A percentile compares a stretch with the other conserved stretches of the same genome.
Conservation (phyloP, 2,329 filamentous ascomycete genomes). For the Dothistroma septosporum region DNA sequence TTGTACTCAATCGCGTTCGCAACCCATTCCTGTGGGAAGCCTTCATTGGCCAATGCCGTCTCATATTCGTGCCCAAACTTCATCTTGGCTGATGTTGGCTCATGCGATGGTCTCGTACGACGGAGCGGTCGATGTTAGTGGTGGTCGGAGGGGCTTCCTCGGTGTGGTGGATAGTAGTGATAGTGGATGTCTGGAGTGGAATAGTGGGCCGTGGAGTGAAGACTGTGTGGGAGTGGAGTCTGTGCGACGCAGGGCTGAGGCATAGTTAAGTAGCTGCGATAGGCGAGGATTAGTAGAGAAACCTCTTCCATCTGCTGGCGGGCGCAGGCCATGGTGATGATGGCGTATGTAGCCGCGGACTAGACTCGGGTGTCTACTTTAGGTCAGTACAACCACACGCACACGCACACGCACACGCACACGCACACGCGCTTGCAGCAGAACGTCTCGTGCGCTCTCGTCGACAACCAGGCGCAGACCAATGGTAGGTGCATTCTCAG, state of each 20-base stretch:
- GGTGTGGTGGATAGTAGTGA: not conserved
- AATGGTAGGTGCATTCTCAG: not conserved
- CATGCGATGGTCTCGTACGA: not conserved
- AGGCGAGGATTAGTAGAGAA: not conserved
- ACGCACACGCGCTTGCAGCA: no score
- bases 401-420: no score
- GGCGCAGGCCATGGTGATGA: not conserved
- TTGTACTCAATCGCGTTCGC: slow-evolving; percentile 76
- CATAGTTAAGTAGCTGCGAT: not conserved
- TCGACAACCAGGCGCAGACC: not conserved
- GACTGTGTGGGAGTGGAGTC: not conserved
- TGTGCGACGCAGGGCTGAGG: slow-evolving; percentile 4
- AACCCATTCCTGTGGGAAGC: slow-evolving; percentile 68
- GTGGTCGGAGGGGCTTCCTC: not conserved
- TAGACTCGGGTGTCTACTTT: not conserved
- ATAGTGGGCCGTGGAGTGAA: not conserved
- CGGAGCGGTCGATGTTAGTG: not conserved
- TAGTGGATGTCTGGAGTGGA: not conserved
- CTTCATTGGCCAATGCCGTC: slow-evolving; percentile 64
- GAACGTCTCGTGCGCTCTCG: not conserved
- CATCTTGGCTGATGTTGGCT: slow-evolving; percentile 49
- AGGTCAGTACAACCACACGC: not conserved
- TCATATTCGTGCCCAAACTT: slow-evolving; percentile 82
- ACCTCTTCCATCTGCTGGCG: not conserved
- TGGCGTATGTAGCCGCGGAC: not conserved